Conservation (phyloP, 805 yeast species). For the Limtongia smithiae region DNA sequence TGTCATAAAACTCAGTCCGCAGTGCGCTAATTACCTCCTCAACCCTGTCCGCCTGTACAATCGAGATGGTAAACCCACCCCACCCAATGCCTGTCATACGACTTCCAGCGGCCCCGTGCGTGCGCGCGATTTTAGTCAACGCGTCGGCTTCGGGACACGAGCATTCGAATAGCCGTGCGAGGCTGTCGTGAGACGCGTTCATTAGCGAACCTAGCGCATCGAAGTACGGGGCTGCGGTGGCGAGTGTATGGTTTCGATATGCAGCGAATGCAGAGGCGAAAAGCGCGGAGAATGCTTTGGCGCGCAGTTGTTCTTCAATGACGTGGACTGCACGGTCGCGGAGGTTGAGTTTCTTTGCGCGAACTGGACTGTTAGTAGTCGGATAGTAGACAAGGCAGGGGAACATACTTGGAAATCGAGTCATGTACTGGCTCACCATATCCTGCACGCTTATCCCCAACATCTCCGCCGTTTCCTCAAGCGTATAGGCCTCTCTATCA, state of each 20-base stretch:
- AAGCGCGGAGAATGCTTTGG: conserved; percentile 53
- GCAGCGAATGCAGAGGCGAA: conserved; percentile 21
- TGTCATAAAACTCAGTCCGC: conserved; percentile 10
- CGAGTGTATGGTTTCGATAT: conserved; percentile 26
- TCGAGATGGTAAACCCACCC: conserved; percentile 72
- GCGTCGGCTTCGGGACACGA: conserved; percentile 54
- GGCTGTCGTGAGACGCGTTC: conserved; percentile 58
- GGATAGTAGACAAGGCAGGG: not conserved
- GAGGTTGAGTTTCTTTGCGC: conserved; percentile 53
- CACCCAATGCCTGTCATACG: conserved; percentile 79
- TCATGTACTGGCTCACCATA: conserved; percentile 46
- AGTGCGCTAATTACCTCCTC: conserved; percentile 12
- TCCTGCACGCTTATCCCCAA: conserved; percentile 46
- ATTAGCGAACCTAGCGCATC: conserved; percentile 51
- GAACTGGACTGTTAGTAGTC: conserved; percentile 37
- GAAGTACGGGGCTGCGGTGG: conserved; percentile 40
- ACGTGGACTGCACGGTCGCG: conserved; percentile 63
- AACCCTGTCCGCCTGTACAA: conserved; percentile 39
- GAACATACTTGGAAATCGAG: conserved; percentile 43
- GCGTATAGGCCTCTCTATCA: conserved; percentile 45
- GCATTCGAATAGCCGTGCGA: conserved; percentile 49
- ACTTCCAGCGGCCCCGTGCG: conserved; percentile 60
- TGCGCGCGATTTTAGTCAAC: conserved; percentile 51
- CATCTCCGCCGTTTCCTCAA: conserved; percentile 47
- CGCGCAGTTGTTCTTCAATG: conserved; percentile 58